A percentile compares a stretch with the other conserved stretches of the same genome.
Conservation (phyloP, 768 basidiomycete species). For the Xerocomus potaroensis region DNA sequence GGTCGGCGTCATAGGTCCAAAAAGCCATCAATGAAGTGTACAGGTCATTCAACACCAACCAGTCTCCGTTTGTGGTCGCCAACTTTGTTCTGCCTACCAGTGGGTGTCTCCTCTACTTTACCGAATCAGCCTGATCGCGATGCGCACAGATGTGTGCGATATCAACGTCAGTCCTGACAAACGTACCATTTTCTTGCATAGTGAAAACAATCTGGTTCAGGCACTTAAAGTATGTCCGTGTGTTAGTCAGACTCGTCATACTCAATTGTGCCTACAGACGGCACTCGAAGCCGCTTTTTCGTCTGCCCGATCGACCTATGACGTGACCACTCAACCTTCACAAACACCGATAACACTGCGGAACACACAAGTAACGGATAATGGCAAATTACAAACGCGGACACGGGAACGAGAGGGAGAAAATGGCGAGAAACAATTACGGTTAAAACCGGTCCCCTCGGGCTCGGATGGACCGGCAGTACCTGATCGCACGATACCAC, state of each 20-base stretch:
- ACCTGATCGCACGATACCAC: not conserved
- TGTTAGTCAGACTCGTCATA: too few relatives aligned
- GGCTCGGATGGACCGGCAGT: not conserved
- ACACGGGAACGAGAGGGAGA: not conserved
- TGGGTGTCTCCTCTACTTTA: constrained; percentile 31
- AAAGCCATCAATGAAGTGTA: constrained; percentile 5
- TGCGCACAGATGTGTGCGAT: constrained; percentile 66
- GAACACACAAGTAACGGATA: not conserved
- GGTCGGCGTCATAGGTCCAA: constrained; percentile 1
- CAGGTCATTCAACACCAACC: constrained; percentile 2
- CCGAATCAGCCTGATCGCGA: not conserved
- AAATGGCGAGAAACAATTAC: constrained; percentile 3
- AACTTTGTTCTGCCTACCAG: constrained; percentile 61
- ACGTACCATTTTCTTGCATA: constrained; percentile 88
- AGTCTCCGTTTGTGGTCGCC: constrained; percentile 47
- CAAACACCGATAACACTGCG: constrained; percentile 16
- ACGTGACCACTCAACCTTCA: constrained; percentile 35
- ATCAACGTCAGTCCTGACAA: constrained; percentile 98
- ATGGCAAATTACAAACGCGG: not conserved
- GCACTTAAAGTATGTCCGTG: constrained; percentile 61
- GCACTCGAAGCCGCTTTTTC: constrained; percentile 68
- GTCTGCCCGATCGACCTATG: constrained; percentile 68
- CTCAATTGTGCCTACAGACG: constrained; percentile 35
- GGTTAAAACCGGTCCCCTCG: not conserved
- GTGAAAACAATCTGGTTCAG: constrained; percentile 73